Conservation (phyloP, 306 rosid species). For the Begonia masoniana region DNA sequence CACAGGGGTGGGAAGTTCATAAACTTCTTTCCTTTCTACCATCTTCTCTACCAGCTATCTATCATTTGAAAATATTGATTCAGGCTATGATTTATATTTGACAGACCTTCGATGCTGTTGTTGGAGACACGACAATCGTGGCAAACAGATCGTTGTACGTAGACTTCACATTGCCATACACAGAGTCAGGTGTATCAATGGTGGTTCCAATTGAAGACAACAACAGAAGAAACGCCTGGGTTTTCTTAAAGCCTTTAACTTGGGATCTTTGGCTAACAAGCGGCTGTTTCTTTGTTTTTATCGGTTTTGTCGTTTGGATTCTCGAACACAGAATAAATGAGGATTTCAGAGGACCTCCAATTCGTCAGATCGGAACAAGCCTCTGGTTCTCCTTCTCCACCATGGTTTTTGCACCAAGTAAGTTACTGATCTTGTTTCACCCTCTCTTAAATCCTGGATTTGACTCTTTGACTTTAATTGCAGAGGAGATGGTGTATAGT, state of each 20-base stretch:
- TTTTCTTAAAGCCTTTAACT: conserved; percentile 29
- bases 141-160: conserved; percentile 15
- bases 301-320: conserved; percentile 27
- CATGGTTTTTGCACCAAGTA: conserved; percentile 53
- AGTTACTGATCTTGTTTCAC: conserved; percentile 3
- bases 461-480: neutral
- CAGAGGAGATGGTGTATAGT: conserved; percentile 42
- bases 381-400: conserved; percentile 62
- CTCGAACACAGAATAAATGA: conserved; percentile 31
- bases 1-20: conserved; percentile 14
- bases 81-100: neutral
- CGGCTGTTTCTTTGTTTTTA: conserved; percentile 18
- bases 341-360: conserved; percentile 18
- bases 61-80: neutral
- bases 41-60: neutral
- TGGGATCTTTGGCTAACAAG: conserved; percentile 22
- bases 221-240: conserved; percentile 16
- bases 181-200: conserved; percentile 20
- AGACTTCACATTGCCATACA: conserved; percentile 35
- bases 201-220: conserved; percentile 16
- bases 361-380: conserved; percentile 23
- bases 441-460: neutral
- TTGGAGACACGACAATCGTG: conserved; percentile 23
- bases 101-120: conserved; percentile 24
- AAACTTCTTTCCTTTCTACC: neutral